Evolutionary conservation across 768 basidiomycete species (phyloP), one percentile per base, ranked within the genome.

Genomic region (Clathrus columnatus): DNA sequence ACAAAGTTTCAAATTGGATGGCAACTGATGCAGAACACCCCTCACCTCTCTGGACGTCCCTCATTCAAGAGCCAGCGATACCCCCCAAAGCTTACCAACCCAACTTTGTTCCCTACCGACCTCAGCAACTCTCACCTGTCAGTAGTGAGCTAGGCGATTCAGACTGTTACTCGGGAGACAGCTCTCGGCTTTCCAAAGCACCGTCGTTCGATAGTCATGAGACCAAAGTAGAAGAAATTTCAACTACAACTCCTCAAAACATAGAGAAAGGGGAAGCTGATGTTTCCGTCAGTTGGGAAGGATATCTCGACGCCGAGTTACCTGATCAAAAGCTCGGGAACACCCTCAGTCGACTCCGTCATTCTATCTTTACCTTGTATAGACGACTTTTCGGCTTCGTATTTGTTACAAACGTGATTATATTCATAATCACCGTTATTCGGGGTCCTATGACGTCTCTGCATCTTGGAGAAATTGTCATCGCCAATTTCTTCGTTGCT

Each of bases 301-400:
- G 77, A 6, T 81, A 79, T 63, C 64, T 73, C 47, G 70, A 80
- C 36, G 78, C 79, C 50, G 64, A 62, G 11, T 60, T 82, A 1
- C 80, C 81, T 1, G 68, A 73, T 23, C 82, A 84, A 64, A 70
- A 60, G 7, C 72, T 81, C 52, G 69, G 73, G n/a, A 74, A 71
- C 62, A 47, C 60, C 28, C n/a, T 75, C 49, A 77, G 78, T 47
- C 79, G 81, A 62, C 61, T 82, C 27, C 77, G 81, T 44, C 74
- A 80, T 63, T 75, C 75, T 56, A 65, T 82, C 54, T 77, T 80
- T 66, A 73, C 74, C 7, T 68, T 82, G 11, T 82, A 82, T 62
- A 71, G 81, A 53, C 72, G 76, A 57, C 71, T 80, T 0, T 82
- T 82, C 67, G 71, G 73, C 10, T 64, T 81, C 36, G 73, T 80